Evolutionary conservation across 768 basidiomycete genomes (phyloP).

Genomic region (Termitomyces sp.): DNA sequence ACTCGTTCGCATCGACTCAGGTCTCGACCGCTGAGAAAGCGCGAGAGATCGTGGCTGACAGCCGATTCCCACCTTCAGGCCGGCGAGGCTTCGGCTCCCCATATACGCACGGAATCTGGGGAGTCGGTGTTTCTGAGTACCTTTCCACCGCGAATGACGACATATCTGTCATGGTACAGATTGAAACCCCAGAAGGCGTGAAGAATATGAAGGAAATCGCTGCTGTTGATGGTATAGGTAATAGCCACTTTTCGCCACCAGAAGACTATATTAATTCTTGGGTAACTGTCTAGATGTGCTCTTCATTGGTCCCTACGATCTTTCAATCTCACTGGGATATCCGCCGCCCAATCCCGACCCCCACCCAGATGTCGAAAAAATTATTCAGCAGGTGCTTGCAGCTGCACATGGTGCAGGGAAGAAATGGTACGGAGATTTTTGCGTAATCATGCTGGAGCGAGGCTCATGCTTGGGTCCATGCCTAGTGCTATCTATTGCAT

Average conservation of each 20-base stretch:
- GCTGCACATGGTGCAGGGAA: conserved; percentile 49
- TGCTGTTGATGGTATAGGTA: conserved; percentile 56
- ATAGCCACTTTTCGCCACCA: conserved; percentile 7
- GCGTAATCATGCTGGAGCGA: background rate
- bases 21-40: conserved; percentile 56
- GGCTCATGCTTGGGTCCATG: background rate
- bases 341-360: conserved; percentile 59
- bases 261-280: background rate
- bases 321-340: conserved; percentile 58
- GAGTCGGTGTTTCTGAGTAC: conserved; percentile 45
- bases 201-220: conserved; percentile 57
- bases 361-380: conserved; percentile 55
- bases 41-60: conserved; percentile 46
- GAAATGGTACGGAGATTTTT: conserved; percentile 45
- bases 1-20: conserved; percentile 19
- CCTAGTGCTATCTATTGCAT: conserved; percentile 19
- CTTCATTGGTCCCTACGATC: conserved; percentile 60
- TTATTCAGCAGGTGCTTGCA: conserved; percentile 49
- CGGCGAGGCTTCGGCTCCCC: conserved; percentile 63
- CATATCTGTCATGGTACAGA: conserved; percentile 58
- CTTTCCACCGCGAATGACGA: conserved; percentile 48
- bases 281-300: conserved; percentile 34
- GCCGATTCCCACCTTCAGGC: conserved; percentile 58
- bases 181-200: conserved; percentile 57
- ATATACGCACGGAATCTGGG: conserved; percentile 57